Conservation (phyloP, 75 land plant species). For the Picea glauca region DNA sequence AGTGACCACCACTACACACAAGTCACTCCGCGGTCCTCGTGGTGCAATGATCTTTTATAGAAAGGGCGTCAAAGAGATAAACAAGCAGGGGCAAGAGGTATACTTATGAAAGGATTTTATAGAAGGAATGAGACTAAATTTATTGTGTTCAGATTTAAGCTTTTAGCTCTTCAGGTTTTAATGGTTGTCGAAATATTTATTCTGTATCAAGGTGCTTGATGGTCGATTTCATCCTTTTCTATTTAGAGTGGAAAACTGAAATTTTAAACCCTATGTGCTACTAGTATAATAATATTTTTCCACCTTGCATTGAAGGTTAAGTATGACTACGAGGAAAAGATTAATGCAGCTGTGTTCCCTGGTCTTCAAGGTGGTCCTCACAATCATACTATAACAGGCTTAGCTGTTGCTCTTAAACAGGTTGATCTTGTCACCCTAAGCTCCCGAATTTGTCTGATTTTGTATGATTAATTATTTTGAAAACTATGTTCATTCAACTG, state of each 20-base stretch:
- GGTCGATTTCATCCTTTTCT: background rate
- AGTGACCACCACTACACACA: slow-evolving; percentile 38
- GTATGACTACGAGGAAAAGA: slow-evolving; percentile 53
- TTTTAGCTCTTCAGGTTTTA: background rate
- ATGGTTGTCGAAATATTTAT: background rate
- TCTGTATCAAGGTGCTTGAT: background rate
- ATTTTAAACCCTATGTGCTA: background rate
- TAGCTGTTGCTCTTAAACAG: slow-evolving; percentile 59
- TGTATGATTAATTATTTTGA: too few species aligned
- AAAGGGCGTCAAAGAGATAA: slow-evolving; percentile 26
- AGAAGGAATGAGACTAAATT: background rate
- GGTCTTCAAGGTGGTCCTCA: slow-evolving; percentile 45
- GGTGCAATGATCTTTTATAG: slow-evolving; percentile 39
- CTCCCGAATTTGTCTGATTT: too few species aligned
- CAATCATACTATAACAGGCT: slow-evolving; percentile 46
- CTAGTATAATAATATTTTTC: background rate
- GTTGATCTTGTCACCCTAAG: slow-evolving; percentile 6
- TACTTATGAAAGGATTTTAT: background rate
- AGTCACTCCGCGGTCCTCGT: slow-evolving; percentile 34
- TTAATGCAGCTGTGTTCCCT: slow-evolving; percentile 46
- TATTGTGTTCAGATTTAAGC: background rate
- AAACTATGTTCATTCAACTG: too few species aligned
- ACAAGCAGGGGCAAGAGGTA: slow-evolving; percentile 31
- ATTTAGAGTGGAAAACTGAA: background rate
- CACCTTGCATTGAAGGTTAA: slow-evolving; percentile 23